Conservation (phyloP, 371 early-diverging fungal species). For the Apophysomyces variabilis region DNA sequence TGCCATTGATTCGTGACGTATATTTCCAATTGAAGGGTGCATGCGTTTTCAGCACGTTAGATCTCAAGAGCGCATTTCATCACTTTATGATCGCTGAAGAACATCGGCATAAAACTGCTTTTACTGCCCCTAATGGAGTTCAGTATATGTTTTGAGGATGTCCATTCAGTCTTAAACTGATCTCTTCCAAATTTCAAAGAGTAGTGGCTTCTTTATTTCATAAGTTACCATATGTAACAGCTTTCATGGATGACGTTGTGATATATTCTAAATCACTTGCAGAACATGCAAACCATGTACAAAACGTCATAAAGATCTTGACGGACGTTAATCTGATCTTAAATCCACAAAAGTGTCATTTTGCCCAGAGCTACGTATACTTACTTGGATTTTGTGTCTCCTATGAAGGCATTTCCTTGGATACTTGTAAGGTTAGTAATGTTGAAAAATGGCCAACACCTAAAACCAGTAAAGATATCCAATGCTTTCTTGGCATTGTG, state of each 20-base stretch:
- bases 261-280: constrained; percentile 1
- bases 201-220: constrained; percentile 17
- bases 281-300: constrained; percentile 12
- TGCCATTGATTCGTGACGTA: constrained; percentile 11
- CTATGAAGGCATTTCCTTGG: constrained; percentile 17
- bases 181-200: constrained; percentile 29
- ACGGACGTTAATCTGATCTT: constrained; percentile 19
- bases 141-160: too few species aligned
- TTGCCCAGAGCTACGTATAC: constrained; percentile 10
- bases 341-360: constrained; percentile 24
- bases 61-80: constrained; percentile 28
- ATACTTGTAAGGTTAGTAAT: constrained; percentile 16
- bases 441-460: constrained; percentile 19
- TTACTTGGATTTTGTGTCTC: constrained; percentile 22
- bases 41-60: constrained; percentile 22
- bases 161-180: neutral
- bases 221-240: neutral
- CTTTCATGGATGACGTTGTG: constrained; percentile 16
- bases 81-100: constrained; percentile 23
- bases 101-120: neutral
- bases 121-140: neutral
- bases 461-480: constrained; percentile 16
- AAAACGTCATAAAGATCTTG: constrained; percentile 11
- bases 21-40: neutral
- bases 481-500: constrained; percentile 24